Evolutionary conservation across 768 basidiomycete genomes (phyloP).

Genomic region (Suillus occidentalis): DNA sequence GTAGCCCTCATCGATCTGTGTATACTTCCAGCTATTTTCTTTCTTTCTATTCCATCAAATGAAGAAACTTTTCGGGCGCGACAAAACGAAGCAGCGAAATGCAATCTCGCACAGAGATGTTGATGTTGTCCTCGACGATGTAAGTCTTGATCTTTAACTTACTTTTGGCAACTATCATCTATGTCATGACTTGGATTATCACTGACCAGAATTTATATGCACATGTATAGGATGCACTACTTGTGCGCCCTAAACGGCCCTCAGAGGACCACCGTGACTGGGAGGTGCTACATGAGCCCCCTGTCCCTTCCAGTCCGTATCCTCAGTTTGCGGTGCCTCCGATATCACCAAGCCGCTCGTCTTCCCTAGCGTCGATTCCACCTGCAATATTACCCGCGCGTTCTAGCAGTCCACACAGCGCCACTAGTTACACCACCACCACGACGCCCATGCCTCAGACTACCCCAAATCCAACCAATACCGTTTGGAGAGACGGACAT

Average conservation of each 20-base stretch:
- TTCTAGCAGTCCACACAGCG: slow-evolving; percentile 49
- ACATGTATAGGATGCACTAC: neutral
- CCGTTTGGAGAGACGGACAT: slow-evolving; percentile 21
- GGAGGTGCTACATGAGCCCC: slow-evolving; percentile 4
- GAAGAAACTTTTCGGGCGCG: slow-evolving; percentile 61
- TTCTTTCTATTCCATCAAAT: slow-evolving; percentile 29
- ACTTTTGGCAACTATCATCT: neutral
- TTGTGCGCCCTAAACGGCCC: neutral
- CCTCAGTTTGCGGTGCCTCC: slow-evolving; percentile 20
- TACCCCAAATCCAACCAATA: slow-evolving; percentile 17
- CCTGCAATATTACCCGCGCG: slow-evolving; percentile 32
- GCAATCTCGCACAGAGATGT: slow-evolving; percentile 26
- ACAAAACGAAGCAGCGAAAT: slow-evolving; percentile 43
- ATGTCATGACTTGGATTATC: neutral
- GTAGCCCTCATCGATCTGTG: slow-evolving; percentile 7
- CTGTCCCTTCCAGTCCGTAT: slow-evolving; percentile 18
- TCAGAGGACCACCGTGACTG: slow-evolving; percentile 6
- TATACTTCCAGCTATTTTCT: neutral
- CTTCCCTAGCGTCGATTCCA: slow-evolving; percentile 50
- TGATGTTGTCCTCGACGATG: slow-evolving; percentile 31
- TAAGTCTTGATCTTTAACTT: slow-evolving; percentile 11
- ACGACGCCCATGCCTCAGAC: slow-evolving; percentile 9
- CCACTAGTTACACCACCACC: slow-evolving; percentile 22
- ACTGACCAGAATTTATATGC: neutral
- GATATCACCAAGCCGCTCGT: slow-evolving; percentile 46